phyloP scores from a whole-genome alignment of 2,329 filamentous ascomycete genomes.

The Ophiostoma sp. region DNA sequence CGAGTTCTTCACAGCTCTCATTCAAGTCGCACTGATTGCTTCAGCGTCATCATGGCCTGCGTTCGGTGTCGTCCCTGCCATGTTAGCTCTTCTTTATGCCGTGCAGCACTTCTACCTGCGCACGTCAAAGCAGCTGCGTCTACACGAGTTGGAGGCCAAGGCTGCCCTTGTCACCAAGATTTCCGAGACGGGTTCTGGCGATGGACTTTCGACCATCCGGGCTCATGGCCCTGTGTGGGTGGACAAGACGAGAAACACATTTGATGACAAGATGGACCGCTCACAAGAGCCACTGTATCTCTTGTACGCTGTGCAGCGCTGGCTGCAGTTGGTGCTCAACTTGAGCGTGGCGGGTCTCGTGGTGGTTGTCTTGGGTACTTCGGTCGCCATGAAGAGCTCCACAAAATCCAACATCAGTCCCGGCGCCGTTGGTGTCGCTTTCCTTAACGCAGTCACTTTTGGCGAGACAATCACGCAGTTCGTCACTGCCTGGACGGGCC shows the following conservation, averaged over 20 bases:
- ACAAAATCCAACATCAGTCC: constrained; percentile 3
- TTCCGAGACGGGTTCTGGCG: not conserved
- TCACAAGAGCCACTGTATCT: constrained; percentile 8
- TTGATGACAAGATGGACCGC: constrained; percentile 10
- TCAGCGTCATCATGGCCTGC: constrained; percentile 7
- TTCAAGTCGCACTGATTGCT: not conserved
- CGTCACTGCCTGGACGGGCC: constrained; percentile 3
- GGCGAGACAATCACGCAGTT: constrained; percentile 12
- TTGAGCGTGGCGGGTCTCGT: constrained; percentile 11
- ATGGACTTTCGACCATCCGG: constrained; percentile 10
- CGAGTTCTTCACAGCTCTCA: constrained; percentile 15
- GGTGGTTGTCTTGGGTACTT: constrained; percentile 1
- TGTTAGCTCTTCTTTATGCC: not conserved
- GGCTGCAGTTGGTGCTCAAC: constrained; percentile 7
- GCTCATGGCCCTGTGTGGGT: constrained; percentile 8
- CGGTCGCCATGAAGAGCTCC: not conserved
- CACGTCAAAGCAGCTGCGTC: constrained; percentile 10
- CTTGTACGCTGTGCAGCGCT: constrained; percentile 3
- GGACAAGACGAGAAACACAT: not conserved
- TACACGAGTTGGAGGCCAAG: constrained; percentile 6
- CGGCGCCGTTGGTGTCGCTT: constrained; percentile 9
- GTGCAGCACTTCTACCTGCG: constrained; percentile 14
- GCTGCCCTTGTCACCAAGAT: not conserved
- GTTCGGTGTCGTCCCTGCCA: not conserved
- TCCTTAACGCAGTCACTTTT: constrained; percentile 16